These are phyloP conservation scores for Chaetomiaceae sp. DNA, from an alignment of 2,329 filamentous ascomycete species.

Conservation along the genomic window DNA sequence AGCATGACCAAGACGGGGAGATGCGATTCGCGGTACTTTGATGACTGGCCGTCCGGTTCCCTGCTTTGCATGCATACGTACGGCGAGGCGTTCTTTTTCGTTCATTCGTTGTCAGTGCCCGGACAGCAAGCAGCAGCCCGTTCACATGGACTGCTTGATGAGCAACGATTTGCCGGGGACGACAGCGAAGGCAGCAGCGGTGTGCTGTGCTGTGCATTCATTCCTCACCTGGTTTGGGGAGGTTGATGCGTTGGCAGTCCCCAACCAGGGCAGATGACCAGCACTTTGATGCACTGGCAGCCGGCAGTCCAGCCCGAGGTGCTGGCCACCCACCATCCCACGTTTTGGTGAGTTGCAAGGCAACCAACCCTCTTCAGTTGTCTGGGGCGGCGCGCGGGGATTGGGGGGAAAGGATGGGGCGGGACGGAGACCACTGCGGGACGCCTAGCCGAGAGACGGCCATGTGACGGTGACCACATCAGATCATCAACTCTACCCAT, in stretches of 20 bases:
- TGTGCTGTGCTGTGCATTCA: not conserved
- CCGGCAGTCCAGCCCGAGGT: slow-evolving; percentile 14
- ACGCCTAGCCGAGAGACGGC: slow-evolving; percentile 4
- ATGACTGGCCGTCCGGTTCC: not conserved
- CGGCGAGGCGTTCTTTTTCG: not conserved
- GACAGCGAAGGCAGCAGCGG: slow-evolving; percentile 3
- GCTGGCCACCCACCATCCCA: slow-evolving; percentile 13
- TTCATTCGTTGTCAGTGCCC: slow-evolving; percentile 1
- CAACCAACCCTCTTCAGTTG: slow-evolving; percentile 1
- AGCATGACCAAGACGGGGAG: not conserved
- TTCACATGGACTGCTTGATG: not conserved
- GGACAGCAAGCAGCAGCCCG: not conserved
- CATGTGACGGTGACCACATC: slow-evolving; percentile 1
- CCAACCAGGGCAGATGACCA: slow-evolving; percentile 21
- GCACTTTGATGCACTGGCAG: slow-evolving; percentile 14
- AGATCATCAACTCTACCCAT: not conserved
- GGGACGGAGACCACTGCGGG: slow-evolving; percentile 17
- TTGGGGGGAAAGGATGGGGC: slow-evolving; percentile 14
- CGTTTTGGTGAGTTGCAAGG: not conserved
- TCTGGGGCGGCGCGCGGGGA: slow-evolving; percentile 2
- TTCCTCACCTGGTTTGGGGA: slow-evolving; percentile 21
- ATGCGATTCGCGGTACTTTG: not conserved
- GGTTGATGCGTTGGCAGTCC: slow-evolving; percentile 25
- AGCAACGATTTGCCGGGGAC: slow-evolving; percentile 8
- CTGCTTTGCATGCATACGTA: not conserved